These are phyloP conservation scores for Pythium oligandrum DNA, from an alignment of 352 stramenopile genomes.

Conservation along the genomic window DNA sequence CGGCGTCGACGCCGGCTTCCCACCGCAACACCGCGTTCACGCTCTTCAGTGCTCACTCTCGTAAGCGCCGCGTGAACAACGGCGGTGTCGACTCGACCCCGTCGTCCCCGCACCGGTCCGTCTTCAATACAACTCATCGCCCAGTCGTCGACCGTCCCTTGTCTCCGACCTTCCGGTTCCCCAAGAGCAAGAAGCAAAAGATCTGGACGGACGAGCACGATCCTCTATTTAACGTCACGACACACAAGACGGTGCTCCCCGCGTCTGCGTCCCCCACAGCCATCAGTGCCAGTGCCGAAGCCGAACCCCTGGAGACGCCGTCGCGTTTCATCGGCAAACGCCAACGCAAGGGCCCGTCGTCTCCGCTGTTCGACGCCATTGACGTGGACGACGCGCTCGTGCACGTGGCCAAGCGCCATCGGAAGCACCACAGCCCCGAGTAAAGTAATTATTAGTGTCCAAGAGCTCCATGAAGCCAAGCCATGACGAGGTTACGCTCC, in stretches of 20 bases:
- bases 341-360: conserved; percentile 5
- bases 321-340: conserved; percentile 13
- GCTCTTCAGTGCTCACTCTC: conserved; percentile 18
- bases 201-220: conserved; percentile 15
- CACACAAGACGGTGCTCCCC: conserved; percentile 14
- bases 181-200: conserved; percentile 22
- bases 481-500: too few species aligned
- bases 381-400: conserved; percentile 10
- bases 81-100: neutral
- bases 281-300: conserved; percentile 2
- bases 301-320: neutral
- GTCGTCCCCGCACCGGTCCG: conserved; percentile 1
- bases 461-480: too few species aligned
- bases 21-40: conserved; percentile 8
- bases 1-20: conserved; percentile 2
- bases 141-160: conserved; percentile 11
- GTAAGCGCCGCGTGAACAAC: conserved; percentile 13
- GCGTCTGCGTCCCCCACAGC: conserved; percentile 13
- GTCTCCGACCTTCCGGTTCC: conserved; percentile 20
- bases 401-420: conserved; percentile 11
- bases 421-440: too few species aligned
- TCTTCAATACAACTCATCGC: conserved; percentile 4
- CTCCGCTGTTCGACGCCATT: conserved; percentile 11
- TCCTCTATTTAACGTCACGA: conserved; percentile 9
- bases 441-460: too few species aligned